Base-by-base conservation (phyloP, 73 alveolate species). In the Symbiodinium pilosum region DNA sequence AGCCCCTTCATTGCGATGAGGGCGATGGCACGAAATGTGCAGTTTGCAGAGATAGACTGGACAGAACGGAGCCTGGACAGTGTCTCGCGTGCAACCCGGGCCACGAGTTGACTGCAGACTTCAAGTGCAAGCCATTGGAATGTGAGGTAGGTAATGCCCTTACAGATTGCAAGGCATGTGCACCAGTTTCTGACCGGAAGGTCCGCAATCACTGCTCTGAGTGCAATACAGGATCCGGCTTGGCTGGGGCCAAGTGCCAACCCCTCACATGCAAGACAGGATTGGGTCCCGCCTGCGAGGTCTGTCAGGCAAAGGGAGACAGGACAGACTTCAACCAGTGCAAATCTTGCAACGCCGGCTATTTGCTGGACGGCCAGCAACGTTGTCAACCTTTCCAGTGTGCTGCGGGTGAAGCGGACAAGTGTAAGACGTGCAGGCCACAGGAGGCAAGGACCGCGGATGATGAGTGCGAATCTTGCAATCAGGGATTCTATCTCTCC, bases 71-170 rank as follows among this genome's bases (percentile, higher is more conserved):
- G 2, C 54, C 87, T 39, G 94, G 94, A 68, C 95, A 89, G 44
- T 89, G 95, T 52, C 69, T 89, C 2, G 95, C 44, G 71, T 89
- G 95, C 87, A 89, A 89, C 75, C 87, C 95, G 4, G 95, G 95
- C 87, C 75, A 68, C 34, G 86, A 68, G 87, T 51, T 89, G 75
- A 64, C 75, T 16, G 43, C 86, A 20, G 95, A 89, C 87, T 68
- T 69, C 36, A 89, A 89, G 71, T 89, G 95, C 56, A 87, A 14
- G 47, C 87, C 95, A 5, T 41, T 89, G 87, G 75, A 38, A 56
- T 89, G 95, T 38, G 41, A 43, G n/a, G 83, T 77, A 20, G 95
- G 95, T 11, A 87, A 64, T 24, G 44, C 71, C 38, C 6, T 18
- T 40, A 64, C 95, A 24, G 95, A 89, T 34, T 89, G 95, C 95